A percentile compares a stretch with the other conserved stretches of the same genome.
phyloP scores from a whole-genome alignment of 148 eudicot genomes.

The Spergularia marina region DNA sequence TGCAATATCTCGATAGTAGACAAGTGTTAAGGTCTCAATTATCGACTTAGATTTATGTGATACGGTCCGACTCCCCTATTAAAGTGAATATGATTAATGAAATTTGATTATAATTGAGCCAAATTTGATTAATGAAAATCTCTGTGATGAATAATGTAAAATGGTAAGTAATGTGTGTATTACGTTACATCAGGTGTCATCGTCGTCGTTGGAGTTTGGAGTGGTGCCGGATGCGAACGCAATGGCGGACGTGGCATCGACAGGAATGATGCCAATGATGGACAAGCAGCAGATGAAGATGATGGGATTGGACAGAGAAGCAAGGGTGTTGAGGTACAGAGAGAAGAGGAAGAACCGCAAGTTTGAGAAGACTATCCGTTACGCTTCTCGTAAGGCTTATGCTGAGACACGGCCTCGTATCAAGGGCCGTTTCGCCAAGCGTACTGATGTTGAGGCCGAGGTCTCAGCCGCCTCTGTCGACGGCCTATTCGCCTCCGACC shows the following conservation, averaged over 20 bases:
- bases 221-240: slow-evolving; percentile 72
- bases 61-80: too few species aligned
- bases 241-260: slow-evolving; percentile 43
- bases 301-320: slow-evolving; percentile 60
- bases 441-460: slow-evolving; percentile 42
- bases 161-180: not conserved
- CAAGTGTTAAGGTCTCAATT: too few species aligned
- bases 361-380: slow-evolving; percentile 83
- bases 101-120: not conserved
- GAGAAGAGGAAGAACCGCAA: slow-evolving; percentile 84
- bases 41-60: too few species aligned
- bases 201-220: slow-evolving; percentile 75
- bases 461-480: slow-evolving; percentile 28
- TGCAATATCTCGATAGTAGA: too few species aligned
- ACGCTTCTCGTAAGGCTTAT: slow-evolving; percentile 81
- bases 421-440: slow-evolving; percentile 83
- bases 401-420: slow-evolving; percentile 85
- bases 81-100: too few species aligned
- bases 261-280: slow-evolving; percentile 14
- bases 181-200: slow-evolving; percentile 49
- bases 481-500: slow-evolving; percentile 31
- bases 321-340: slow-evolving; percentile 78
- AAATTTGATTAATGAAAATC: not conserved
- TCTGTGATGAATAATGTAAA: not conserved
- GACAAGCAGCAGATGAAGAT: slow-evolving; percentile 32